Base-by-base conservation (phyloP, 2,329 filamentous ascomycete species). In the Alternaria novae-zelandiae region DNA sequence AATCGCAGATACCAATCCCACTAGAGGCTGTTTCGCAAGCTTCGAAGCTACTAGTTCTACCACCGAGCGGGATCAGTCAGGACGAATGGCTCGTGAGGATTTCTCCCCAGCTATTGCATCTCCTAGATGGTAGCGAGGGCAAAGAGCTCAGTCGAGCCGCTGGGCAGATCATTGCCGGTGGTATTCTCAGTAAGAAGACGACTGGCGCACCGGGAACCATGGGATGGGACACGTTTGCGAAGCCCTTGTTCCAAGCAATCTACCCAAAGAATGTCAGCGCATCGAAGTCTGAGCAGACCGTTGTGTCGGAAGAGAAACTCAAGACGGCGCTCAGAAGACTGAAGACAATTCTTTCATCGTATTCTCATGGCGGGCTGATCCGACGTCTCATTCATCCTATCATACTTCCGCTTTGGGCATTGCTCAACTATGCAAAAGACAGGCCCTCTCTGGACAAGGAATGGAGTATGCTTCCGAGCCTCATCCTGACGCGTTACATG, bases 1-100 rank as follows among this genome's bases (percentile, higher is more conserved):
- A 85, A 17, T 74, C 74, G 2, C 71, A 74, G 17, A 86, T 89
- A 5, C 86, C 86, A 45, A 90, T 93, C 59, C 90, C 90, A 0
- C 86, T 90, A 30, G 90, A 93, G 73, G 89, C 89, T 2, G 81
- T 92, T 36, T 86, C 86, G 26, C 85, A 91, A 71, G 88, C 88
- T 5, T 86, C 88, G 2, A 86, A 83, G 57, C 80, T 92, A 15
- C 78, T 93, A 0, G 87, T 88, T 0, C 84, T 85, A 1, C 87
- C 89, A 0, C 89, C 90, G 0, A 78, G 80, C 3, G 82, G 82
- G 1, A 84, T 89, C 69, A 74, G 80, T 3, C 80, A 88, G 1
- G 83, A 88, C 17, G 77, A 78, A 36, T 93, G 90, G 89, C 90
- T 91, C 64, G 72, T 80, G 1, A 83, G 83, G 5, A 84, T 92